These are phyloP conservation scores for Gautieria morchelliformis DNA, from an alignment of 768 basidiomycete species.

Conservation along the genomic window DNA sequence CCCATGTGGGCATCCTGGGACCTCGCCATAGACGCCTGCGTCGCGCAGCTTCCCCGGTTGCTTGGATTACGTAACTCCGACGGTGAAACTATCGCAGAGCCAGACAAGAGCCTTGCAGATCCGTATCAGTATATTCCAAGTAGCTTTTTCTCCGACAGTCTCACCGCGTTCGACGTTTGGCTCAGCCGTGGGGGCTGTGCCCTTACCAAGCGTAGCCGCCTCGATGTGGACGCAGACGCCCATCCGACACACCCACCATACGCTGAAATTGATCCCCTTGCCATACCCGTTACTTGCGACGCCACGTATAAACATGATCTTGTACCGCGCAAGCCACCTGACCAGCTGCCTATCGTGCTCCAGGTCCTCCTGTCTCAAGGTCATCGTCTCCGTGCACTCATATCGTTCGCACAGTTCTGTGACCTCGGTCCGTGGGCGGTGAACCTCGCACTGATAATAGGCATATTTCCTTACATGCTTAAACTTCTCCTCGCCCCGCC, in stretches of 20 bases:
- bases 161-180: conserved; percentile 98
- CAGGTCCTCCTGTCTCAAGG: conserved; percentile 96
- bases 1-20: conserved; percentile 98
- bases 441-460: conserved; percentile 88
- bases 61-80: conserved; percentile 23
- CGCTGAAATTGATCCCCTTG: too few species aligned
- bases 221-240: conserved; percentile 17
- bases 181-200: conserved; percentile 89
- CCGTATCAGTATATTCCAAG: conserved; percentile 75
- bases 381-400: conserved; percentile 89
- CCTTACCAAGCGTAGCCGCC: conserved; percentile 63
- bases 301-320: conserved; percentile 32
- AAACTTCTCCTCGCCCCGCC: conserved; percentile 93
- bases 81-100: neutral
- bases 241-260: neutral
- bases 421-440: conserved; percentile 99
- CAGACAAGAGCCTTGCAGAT: conserved; percentile 28
- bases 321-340: conserved; percentile 68
- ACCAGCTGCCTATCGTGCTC: conserved; percentile 90
- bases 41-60: conserved; percentile 87
- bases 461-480: conserved; percentile 97
- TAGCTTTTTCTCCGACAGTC: conserved; percentile 90
- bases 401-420: conserved; percentile 93
- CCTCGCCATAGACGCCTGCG: conserved; percentile 87
- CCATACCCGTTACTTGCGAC: conserved; percentile 1